A percentile compares a stretch with the other conserved stretches of the same genome.
Evolutionary conservation across 768 basidiomycete genomes (phyloP).

Genomic region (Tricholoma saponaceum): DNA sequence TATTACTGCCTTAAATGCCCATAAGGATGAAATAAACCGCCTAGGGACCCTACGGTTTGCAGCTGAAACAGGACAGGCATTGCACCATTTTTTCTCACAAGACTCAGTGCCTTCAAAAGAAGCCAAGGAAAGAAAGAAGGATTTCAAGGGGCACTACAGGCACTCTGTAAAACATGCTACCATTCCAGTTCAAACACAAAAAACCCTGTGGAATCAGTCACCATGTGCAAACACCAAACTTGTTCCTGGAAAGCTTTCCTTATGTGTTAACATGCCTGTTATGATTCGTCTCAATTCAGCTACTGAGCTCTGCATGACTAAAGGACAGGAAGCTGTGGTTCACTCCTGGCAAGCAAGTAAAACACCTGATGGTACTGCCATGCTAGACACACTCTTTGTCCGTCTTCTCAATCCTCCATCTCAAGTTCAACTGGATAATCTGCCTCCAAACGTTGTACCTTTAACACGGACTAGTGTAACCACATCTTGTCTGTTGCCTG

Average conservation of each 20-base stretch:
- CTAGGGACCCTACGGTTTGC: neutral
- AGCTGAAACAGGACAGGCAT: neutral
- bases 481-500: constrained; percentile 24
- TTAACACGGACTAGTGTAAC: constrained; percentile 1
- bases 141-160: too few relatives aligned
- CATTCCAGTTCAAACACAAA: neutral
- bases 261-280: constrained; percentile 30
- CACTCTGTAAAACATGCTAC: neutral
- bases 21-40: neutral
- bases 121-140: too few relatives aligned
- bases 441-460: constrained; percentile 6
- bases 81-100: neutral
- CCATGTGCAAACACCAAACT: constrained; percentile 19
- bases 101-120: neutral
- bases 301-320: constrained; percentile 29
- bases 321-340: constrained; percentile 26
- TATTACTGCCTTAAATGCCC: neutral
- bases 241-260: constrained; percentile 22
- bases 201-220: constrained; percentile 18
- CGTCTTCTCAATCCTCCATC: constrained; percentile 1
- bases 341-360: constrained; percentile 16
- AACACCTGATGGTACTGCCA: neutral
- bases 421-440: neutral
- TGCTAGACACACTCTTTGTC: constrained; percentile 6
- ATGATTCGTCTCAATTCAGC: constrained; percentile 27